Conservation (phyloP, 2,329 filamentous ascomycete genomes). For the Falciphora oryzae region DNA sequence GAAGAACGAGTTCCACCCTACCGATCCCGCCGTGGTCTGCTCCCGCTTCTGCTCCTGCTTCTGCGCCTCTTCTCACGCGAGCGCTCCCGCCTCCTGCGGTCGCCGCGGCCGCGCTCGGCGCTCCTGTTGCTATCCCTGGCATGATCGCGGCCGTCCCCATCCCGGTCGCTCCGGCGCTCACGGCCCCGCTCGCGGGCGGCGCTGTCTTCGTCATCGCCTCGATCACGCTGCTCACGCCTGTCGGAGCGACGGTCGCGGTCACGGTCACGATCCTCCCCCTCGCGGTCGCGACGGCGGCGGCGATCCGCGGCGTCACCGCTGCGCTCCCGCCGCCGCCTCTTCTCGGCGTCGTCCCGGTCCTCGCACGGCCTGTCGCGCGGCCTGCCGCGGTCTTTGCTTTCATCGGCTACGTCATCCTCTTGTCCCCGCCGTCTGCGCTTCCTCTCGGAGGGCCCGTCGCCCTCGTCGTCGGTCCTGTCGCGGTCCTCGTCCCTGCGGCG, state of each 20-base stretch:
- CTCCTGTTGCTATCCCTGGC: slow-evolving; percentile 16
- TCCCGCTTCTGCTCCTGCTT: not conserved
- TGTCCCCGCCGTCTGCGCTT: slow-evolving; percentile 21
- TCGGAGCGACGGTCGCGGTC: too few species aligned
- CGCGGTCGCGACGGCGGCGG: not conserved
- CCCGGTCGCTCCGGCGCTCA: slow-evolving; percentile 18
- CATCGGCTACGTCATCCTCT: slow-evolving; percentile 18
- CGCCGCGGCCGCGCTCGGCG: slow-evolving; percentile 21
- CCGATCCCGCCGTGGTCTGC: not conserved
- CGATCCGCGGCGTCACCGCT: too few species aligned
- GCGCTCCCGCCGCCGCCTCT: not conserved
- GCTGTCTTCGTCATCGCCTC: slow-evolving; percentile 22
- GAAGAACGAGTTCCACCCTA: not conserved
- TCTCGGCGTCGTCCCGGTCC: not conserved
- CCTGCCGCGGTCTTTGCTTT: slow-evolving; percentile 17
- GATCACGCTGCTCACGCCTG: slow-evolving; percentile 28
- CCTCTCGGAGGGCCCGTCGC: slow-evolving; percentile 15
- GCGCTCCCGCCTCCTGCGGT: slow-evolving; percentile 10
- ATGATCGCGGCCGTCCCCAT: slow-evolving; percentile 15
- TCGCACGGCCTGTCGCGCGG: slow-evolving; percentile 11
- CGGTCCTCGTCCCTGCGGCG: slow-evolving; percentile 12
- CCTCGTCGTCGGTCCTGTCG: slow-evolving; percentile 25
- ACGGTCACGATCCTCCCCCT: slow-evolving; percentile 20
- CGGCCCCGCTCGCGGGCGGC: slow-evolving; percentile 13
- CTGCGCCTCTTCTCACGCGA: not conserved